These are phyloP conservation scores for Talaromyces liani DNA, from an alignment of 495 filamentous ascomycete species.

Conservation along the genomic window DNA sequence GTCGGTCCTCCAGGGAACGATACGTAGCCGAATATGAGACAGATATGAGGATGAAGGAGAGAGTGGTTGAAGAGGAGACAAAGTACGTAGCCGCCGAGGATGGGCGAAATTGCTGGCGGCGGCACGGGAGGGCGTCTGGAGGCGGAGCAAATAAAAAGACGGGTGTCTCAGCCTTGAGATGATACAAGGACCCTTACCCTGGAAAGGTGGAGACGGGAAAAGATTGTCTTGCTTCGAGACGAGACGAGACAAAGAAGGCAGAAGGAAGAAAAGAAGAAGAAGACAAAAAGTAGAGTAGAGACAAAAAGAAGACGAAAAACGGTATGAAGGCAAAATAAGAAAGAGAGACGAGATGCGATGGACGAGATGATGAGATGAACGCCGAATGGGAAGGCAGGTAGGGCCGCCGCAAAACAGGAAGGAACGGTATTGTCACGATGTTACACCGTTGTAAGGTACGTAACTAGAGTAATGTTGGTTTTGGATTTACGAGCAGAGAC, in stretches of 20 bases:
- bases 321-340: not conserved
- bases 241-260: not conserved
- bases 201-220: slow-evolving; percentile 2
- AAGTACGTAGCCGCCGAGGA: slow-evolving; percentile 5
- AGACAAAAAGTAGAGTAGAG: slow-evolving; percentile 16
- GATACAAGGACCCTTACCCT: slow-evolving; percentile 5
- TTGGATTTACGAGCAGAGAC: slow-evolving; percentile 21
- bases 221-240: not conserved
- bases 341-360: not conserved
- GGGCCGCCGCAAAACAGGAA: not conserved
- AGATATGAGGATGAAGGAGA: slow-evolving; percentile 11
- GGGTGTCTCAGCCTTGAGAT: slow-evolving; percentile 7
- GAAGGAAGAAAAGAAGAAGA: slow-evolving; percentile 10
- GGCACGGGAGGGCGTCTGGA: slow-evolving; percentile 5
- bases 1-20: slow-evolving; percentile 39
- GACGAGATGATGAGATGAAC: not conserved
- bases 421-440: not conserved
- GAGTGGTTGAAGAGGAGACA: slow-evolving; percentile 16
- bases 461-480: slow-evolving; percentile 13
- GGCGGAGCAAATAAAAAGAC: slow-evolving; percentile 8
- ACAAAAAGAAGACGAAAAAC: slow-evolving; percentile 6
- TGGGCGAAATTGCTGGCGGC: slow-evolving; percentile 5
- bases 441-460: not conserved
- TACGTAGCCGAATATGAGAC: slow-evolving; percentile 1
- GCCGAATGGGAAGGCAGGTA: slow-evolving; percentile 1